phyloP scores from a whole-genome alignment of 2,329 filamentous ascomycete species.

The Botrytis hyacinthi region DNA sequence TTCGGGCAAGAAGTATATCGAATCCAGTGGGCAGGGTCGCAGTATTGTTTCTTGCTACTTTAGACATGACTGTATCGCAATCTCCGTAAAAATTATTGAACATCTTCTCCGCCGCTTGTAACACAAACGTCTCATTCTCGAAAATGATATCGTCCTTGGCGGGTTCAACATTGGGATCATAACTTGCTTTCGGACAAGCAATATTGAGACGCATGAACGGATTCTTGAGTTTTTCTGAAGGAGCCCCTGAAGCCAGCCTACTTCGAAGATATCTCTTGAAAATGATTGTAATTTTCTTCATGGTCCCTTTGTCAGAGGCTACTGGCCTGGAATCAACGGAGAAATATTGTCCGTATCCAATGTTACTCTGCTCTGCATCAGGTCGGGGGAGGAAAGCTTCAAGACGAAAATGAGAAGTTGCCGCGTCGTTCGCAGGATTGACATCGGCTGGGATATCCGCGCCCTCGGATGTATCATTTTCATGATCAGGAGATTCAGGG shows the following conservation, averaged over 20 bases:
- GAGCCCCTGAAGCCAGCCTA: conserved; percentile 26
- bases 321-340: conserved; percentile 69
- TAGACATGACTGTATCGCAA: not conserved
- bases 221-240: conserved; percentile 43
- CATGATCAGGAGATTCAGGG: conserved; percentile 22
- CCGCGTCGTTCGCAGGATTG: not conserved
- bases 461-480: not conserved
- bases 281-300: conserved; percentile 56
- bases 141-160: conserved; percentile 73
- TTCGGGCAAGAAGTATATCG: conserved; percentile 33
- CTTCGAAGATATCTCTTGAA: conserved; percentile 52
- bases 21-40: conserved; percentile 25
- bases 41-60: not conserved
- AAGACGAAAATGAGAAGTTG: conserved; percentile 44
- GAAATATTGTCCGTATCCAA: conserved; percentile 57
- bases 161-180: conserved; percentile 71
- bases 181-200: conserved; percentile 57
- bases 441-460: not conserved
- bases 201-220: conserved; percentile 66
- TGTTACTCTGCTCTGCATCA: conserved; percentile 45
- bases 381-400: conserved; percentile 58
- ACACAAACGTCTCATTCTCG: conserved; percentile 49
- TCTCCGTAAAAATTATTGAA: conserved; percentile 36
- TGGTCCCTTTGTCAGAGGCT: conserved; percentile 51
- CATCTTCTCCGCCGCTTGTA: conserved; percentile 38